Percentiles rank a stretch among this genome's conserved stretches.
Evolutionary conservation across 2,329 filamentous ascomycete species (phyloP).

Genomic region (Xylariaceae sp.): DNA sequence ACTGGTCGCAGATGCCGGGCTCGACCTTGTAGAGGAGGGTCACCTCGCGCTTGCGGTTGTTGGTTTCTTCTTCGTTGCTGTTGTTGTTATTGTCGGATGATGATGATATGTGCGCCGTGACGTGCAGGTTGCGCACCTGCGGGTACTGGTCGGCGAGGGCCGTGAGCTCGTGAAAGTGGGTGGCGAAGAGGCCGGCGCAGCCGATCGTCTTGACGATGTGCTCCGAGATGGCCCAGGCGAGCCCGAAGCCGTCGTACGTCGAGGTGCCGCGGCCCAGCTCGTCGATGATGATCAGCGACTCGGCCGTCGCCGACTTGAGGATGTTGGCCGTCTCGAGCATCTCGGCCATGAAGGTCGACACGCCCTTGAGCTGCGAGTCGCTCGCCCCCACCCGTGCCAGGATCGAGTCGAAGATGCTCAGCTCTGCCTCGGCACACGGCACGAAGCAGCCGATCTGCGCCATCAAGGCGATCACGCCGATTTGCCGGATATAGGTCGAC

Average conservation of each 20-base stretch:
- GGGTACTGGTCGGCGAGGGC: constrained; percentile 84
- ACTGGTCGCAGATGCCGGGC: constrained; percentile 93
- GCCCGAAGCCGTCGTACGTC: constrained; percentile 96
- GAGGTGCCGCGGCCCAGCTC: constrained; percentile 95
- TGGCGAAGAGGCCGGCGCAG: constrained; percentile 93
- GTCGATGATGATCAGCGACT: constrained; percentile 98
- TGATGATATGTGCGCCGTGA: constrained; percentile 86
- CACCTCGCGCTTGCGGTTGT: constrained; percentile 72
- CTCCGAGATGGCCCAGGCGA: constrained; percentile 99
- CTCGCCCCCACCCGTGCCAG: constrained; percentile 93
- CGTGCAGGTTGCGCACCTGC: constrained; percentile 90
- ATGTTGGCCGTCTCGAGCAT: constrained; percentile 99
- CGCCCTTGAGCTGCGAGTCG: constrained; percentile 95
- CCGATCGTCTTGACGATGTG: constrained; percentile 95
- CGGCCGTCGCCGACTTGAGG: constrained; percentile 90
- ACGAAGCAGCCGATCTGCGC: constrained; percentile 97
- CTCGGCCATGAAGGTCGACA: constrained; percentile 99
- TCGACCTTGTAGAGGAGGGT: constrained; percentile 97
- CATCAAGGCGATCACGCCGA: constrained; percentile 95
- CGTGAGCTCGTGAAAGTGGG: constrained; percentile 97
- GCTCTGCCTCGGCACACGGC: constrained; percentile 83
- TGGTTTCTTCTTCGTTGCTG: constrained; percentile 40
- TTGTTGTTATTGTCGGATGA: constrained; percentile 34
- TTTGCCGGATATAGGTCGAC: constrained; percentile 96
- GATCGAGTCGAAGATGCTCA: constrained; percentile 96